Base-by-base conservation (phyloP, 495 filamentous ascomycete species). In the Hyaloscypha variabilis region DNA sequence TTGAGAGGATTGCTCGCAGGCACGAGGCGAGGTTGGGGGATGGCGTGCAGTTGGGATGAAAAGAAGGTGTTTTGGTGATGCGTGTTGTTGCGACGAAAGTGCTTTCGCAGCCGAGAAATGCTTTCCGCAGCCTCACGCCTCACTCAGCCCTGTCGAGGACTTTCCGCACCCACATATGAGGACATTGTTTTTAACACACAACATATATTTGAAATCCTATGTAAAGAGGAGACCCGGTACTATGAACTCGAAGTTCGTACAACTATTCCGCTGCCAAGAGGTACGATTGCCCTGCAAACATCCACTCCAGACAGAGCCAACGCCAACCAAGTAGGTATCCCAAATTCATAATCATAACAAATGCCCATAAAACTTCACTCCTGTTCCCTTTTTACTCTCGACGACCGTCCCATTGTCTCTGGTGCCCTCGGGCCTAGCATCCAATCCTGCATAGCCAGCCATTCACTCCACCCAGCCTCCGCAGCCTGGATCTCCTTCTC, bases 361-460 rank as follows among this genome's bases (percentile, higher is more conserved):
- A 46, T 46, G 39, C 17, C 39, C 39, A 3, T 46, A 10, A 46
- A n/a, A 26, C 1, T 50, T 60, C 25, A 58, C 13, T 68, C 58
- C 13, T 54, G 3, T 73, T 96, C 92, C 75, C 96, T 91, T 91
- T 97, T 96, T 10, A 91, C 92, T 34, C 96, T 77, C 91, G 91
- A 96, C 71, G 90, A 86, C 71, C 88, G 91, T 90, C n/a, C 34
- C n/a, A 66, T 55, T 19, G 28, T 58, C 28, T 67, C 65, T n/a
- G 66, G 66, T 91, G 97, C 62, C 80, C 72, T 50, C 17, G 72
- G 70, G 24, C 72, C 72, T 24, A 74, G 34, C 70, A 72, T 72
- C 72, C 72, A 74, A 52, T 74, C 72, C 49, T 74, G 66, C 70
- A 74, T 70, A 13, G 65, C 68, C 3, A 74, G 42, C 72, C 72